Evolutionary conservation across 1,284 basidiomycete species (phyloP).

Genomic region (Leccinum ponderosum): DNA sequence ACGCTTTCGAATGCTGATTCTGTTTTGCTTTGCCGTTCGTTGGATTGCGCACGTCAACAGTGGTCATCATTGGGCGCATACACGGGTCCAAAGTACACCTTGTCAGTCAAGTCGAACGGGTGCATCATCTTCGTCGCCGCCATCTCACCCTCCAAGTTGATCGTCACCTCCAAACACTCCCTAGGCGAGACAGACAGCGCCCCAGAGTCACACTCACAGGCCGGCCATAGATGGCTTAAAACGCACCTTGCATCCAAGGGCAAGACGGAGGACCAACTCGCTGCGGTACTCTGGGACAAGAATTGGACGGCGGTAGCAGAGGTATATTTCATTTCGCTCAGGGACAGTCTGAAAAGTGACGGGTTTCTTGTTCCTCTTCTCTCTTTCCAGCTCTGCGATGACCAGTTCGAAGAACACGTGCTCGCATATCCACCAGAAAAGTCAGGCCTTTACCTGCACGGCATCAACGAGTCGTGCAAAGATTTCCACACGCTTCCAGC

Average conservation of each 20-base stretch:
- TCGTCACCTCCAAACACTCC: constrained; percentile 94
- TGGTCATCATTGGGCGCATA: constrained; percentile 77
- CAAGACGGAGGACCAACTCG: constrained; percentile 76
- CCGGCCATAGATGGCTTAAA: constrained; percentile 82
- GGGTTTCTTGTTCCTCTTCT: background rate
- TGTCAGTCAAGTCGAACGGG: constrained; percentile 96
- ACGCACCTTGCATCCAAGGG: constrained; percentile 67
- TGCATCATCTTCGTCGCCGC: constrained; percentile 98
- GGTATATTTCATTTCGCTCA: constrained; percentile 43
- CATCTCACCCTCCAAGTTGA: constrained; percentile 70
- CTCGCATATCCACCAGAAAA: constrained; percentile 79
- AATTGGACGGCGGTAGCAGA: constrained; percentile 92
- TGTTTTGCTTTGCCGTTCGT: background rate
- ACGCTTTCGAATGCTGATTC: background rate
- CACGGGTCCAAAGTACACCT: constrained; percentile 80
- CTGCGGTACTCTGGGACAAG: constrained; percentile 74
- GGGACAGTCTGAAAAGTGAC: background rate
- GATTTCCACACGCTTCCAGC: constrained; percentile 78
- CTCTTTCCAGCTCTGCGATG: constrained; percentile 83
- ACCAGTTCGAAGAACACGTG: constrained; percentile 98
- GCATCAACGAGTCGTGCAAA: constrained; percentile 77
- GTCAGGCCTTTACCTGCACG: constrained; percentile 93
- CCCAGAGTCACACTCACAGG: constrained; percentile 68
- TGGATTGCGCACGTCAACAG: constrained; percentile 40
- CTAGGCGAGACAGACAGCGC: constrained; percentile 55